Evolutionary conservation across 257 asterid species (phyloP), one percentile per base, ranked within the genome.

Genomic region (Scutellaria baicalensis): DNA sequence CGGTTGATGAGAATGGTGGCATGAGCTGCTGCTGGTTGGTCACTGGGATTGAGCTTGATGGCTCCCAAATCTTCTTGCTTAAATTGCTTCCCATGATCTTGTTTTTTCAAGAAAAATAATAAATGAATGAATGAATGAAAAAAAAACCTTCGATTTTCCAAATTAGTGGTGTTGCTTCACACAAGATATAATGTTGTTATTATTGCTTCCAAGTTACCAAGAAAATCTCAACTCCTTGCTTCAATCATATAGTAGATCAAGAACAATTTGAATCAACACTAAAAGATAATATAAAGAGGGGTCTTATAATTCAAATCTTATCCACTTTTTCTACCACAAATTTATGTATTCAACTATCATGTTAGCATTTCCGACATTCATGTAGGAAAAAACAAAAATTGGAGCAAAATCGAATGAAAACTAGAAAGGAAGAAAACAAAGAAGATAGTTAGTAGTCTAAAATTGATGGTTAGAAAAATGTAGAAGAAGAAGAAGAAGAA

Each of bases 81-180:
- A 93, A 17, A 56, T 90, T 83, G 79, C 83, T 82, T 76, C 98
- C 98, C 98, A 92, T 92, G 16, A 23, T 42, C 44, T 27, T 27
- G 33, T 27, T 27, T 27, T 27, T 27, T 3, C 3, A 23, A 27
- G 33, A 27, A 13, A 33, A 12, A 31, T 6, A 36, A 35, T 0
- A 1, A 23, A 60, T 8, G 39, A 38, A 42, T 3, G 18, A 33
- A 18, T 33, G 8, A 4, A 47, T 16, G 11, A 17, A 43, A 59
- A 12, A 54, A 21, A 8, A 21, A 11, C 9, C 7, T 67, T n/a
- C 6, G 20, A 9, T 3, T 57, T 57, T 33, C 45, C 8, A 36
- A 16, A 18, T 27, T 58, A 17, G 17, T 68, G 0, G 6, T 18
- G 49, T 36, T 50, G 61, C 27, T 56, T 69, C 59, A 44, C 27